phyloP scores from a whole-genome alignment of 495 filamentous ascomycete species.

The Rhizodiscina lignyota region DNA sequence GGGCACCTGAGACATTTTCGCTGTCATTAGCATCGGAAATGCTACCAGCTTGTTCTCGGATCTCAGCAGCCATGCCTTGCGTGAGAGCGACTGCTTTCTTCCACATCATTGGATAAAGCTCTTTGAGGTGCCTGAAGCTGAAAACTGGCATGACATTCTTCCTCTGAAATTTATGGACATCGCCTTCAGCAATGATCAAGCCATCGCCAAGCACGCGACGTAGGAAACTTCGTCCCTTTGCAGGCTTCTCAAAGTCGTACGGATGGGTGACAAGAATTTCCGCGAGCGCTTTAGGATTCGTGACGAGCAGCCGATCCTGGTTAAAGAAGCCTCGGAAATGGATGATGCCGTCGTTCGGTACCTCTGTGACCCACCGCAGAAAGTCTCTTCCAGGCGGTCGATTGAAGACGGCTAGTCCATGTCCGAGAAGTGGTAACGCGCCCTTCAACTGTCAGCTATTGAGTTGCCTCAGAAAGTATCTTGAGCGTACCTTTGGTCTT shows the following conservation, averaged over 20 bases:
- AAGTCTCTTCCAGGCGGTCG: constrained; percentile 6
- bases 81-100: constrained; percentile 29
- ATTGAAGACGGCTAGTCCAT: constrained; percentile 10
- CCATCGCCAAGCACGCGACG: constrained; percentile 17
- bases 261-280: constrained; percentile 21
- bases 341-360: constrained; percentile 17
- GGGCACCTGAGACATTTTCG: too few species aligned
- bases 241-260: constrained; percentile 36
- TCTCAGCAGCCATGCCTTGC: constrained; percentile 8
- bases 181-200: constrained; percentile 19
- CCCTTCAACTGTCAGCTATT: constrained; percentile 1
- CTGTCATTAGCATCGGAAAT: neutral
- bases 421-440: constrained; percentile 9
- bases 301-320: constrained; percentile 10
- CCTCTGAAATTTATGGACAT: constrained; percentile 19
- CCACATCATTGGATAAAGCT: constrained; percentile 21
- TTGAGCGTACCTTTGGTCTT: constrained; percentile 3
- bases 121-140: constrained; percentile 19
- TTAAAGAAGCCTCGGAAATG: constrained; percentile 14
- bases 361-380: constrained; percentile 10
- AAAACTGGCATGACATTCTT: constrained; percentile 21
- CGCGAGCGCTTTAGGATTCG: constrained; percentile 12
- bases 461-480: neutral
- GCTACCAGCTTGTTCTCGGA: constrained; percentile 7
- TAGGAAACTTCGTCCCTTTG: constrained; percentile 21